Evolutionary conservation across 2,329 filamentous ascomycete genomes (phyloP), one percentile per base, ranked within the genome.

Genomic region (Cladosporium austrohemisphaericum): DNA sequence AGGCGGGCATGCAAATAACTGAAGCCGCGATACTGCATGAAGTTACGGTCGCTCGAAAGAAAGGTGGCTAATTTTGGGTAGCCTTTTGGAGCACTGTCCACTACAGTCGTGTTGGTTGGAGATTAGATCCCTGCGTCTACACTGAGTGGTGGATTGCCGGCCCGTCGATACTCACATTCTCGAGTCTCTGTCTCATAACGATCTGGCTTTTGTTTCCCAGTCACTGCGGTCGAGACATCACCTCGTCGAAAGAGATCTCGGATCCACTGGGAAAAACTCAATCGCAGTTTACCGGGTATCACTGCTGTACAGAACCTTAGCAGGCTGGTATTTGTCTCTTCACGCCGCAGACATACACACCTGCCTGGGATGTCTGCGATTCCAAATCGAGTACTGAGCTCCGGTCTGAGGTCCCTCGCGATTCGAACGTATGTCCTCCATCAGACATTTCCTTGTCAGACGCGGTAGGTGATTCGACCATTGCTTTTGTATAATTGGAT

Each of bases 11-110:
- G 69, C 1, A 72, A 55, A 47, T 70, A 69, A 32, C 55, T 57
- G 45, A 71, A 72, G 3, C 62, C 63, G 4, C 70, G 60, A 51
- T 71, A 72, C 3, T 70, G 57, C 2, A 65, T 57, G 46, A 72
- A 71, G 41, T 69, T 70, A 8, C 61, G 52, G 32, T 72, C 69
- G 40, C 64, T 67, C 1, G 66, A 58, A 36, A 70, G 65, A 45
- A 72, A 71, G 0, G 65, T 62, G 3, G 70, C 68, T 1, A 71
- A 60, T 1, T 60, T 55, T 3, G 68, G 65, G 44, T 67, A 72
- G 5, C 70, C 70, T 18, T 68, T 61, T 1, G 69, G 67, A 2
- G 59, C 65, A 13, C 65, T 55, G 35, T 71, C 65, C 45, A 70
- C 66, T 64, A 18, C 20, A 32, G 6, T 32, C 13, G 29, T 14